Evolutionary conservation across 257 asterid genomes (phyloP).

Genomic region (Cordia subcordata): DNA sequence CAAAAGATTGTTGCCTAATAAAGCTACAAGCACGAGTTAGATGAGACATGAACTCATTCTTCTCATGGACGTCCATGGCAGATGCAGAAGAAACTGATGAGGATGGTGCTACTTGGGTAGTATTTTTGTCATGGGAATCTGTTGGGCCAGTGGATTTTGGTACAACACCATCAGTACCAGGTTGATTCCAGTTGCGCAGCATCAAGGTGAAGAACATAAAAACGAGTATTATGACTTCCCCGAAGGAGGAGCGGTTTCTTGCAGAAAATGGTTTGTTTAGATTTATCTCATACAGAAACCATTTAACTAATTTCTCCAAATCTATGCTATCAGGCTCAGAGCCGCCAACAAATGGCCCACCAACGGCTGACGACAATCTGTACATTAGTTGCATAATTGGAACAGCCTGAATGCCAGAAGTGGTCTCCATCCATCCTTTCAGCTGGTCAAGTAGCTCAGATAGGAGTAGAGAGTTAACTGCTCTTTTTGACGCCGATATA

Average conservation of each 20-base stretch:
- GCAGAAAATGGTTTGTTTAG: constrained; percentile 56
- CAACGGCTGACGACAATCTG: constrained; percentile 88
- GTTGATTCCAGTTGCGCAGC: constrained; percentile 99
- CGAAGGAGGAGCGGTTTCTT: constrained; percentile 71
- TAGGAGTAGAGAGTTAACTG: constrained; percentile 86
- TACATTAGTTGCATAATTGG: constrained; percentile 95
- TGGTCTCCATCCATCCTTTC: constrained; percentile 90
- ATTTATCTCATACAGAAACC: constrained; percentile 89
- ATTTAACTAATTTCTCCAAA: constrained; percentile 79
- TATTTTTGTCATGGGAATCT: constrained; percentile 62
- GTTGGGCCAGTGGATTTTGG: constrained; percentile 54
- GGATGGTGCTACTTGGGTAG: constrained; percentile 40
- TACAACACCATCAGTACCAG: constrained; percentile 66
- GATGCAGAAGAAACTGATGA: constrained; percentile 46
- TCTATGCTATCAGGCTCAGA: constrained; percentile 64
- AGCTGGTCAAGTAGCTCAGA: constrained; percentile 95
- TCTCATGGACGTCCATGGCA: constrained; percentile 57
- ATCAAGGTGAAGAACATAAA: constrained; percentile 95
- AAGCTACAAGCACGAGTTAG: constrained; percentile 68
- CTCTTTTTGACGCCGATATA: constrained; percentile 94
- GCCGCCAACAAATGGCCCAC: constrained; percentile 84
- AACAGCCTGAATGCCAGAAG: constrained; percentile 83
- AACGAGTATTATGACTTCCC: constrained; percentile 79
- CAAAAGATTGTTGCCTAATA: constrained; percentile 81
- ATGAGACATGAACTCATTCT: constrained; percentile 55